Evolutionary conservation across 805 yeast genomes (phyloP), one percentile per base, ranked within the genome.

Genomic region (Teunomyces stri): DNA sequence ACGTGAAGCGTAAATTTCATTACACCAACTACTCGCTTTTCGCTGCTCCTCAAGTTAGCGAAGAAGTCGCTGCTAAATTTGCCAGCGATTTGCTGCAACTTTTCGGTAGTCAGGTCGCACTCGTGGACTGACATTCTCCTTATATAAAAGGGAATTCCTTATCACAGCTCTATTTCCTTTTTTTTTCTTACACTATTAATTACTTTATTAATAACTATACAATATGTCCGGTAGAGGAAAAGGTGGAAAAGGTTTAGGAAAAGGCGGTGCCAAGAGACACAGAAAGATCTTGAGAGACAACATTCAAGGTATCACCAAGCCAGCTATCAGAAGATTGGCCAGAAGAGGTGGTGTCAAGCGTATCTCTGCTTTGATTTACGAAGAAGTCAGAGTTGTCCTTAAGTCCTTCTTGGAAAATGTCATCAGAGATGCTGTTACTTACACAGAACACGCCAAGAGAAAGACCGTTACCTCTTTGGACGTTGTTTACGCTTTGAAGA

Each of bases 281-380:
- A 89, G 98, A 85, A 91, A 91, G 89, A 89, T 92, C 78, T 82
- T 91, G 60, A 91, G 98, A 84, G 99, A 94, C 77, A 94, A 92
- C 92, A 92, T 94, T 63, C 97, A 91, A 80, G 99, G 99, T 82
- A 92, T 92, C 73, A 92, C 99, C 56, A 92, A 92, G 85, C 99
- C 99, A 72, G 99, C 99, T 70, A 92, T 92, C 71, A 90, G 99
- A 83, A 92, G 99, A 89, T 87, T 92, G 68, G 99, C 99, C 45
- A 92, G 99, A 86, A 90, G 99, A 89, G 99, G 99, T 81, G 99
- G 99, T 91, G 99, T 92, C 71, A 92, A 92, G 87, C 96, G 99
- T 88, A 92, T 92, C 68, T 92, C 98, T 56, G 98, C 96, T 74
- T 81, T 91, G 72, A 92, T 92, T 74, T 92, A 92, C 82, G 99